Conservation (phyloP, 2,329 filamentous ascomycete species). For the Leptographium flavum region DNA sequence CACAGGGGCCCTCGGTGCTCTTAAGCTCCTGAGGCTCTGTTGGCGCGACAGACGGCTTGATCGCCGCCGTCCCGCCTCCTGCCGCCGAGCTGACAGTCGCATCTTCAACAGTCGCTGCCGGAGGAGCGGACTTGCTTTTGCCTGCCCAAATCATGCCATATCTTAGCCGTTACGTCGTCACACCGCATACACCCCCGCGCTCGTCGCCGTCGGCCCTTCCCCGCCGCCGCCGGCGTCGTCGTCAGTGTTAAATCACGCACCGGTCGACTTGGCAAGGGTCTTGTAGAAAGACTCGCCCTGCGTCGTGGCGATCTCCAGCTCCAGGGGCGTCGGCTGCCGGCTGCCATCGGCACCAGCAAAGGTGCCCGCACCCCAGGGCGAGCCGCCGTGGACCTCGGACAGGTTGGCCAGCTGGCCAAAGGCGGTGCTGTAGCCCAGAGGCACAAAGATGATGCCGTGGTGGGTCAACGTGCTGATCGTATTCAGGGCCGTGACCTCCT, state of each 20-base stretch:
- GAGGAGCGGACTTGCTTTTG: neutral
- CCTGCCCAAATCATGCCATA: neutral
- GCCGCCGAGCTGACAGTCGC: neutral
- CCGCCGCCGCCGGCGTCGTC: neutral
- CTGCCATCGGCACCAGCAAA: constrained; percentile 69
- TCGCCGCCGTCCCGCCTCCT: neutral
- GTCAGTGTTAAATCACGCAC: constrained; percentile 55
- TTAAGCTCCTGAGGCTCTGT: neutral
- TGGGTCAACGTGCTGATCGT: constrained; percentile 77
- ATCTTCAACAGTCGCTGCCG: neutral
- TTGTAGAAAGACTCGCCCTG: constrained; percentile 83
- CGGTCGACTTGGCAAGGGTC: constrained; percentile 53
- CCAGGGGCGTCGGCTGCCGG: constrained; percentile 60
- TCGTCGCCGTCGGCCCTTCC: neutral
- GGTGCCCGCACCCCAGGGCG: constrained; percentile 87
- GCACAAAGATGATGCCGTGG: constrained; percentile 95
- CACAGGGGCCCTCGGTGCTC: neutral
- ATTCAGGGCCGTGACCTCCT: constrained; percentile 74
- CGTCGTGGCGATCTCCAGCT: constrained; percentile 63
- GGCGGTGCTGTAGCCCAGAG: constrained; percentile 74
- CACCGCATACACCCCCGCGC: neutral
- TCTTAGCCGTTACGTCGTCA: neutral
- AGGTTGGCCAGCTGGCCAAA: constrained; percentile 60
- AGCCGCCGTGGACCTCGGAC: constrained; percentile 70
- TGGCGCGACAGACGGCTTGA: neutral